Conservation (phyloP, 371 early-diverging fungal genomes). For the Paraphysoderma sedebokerense region DNA sequence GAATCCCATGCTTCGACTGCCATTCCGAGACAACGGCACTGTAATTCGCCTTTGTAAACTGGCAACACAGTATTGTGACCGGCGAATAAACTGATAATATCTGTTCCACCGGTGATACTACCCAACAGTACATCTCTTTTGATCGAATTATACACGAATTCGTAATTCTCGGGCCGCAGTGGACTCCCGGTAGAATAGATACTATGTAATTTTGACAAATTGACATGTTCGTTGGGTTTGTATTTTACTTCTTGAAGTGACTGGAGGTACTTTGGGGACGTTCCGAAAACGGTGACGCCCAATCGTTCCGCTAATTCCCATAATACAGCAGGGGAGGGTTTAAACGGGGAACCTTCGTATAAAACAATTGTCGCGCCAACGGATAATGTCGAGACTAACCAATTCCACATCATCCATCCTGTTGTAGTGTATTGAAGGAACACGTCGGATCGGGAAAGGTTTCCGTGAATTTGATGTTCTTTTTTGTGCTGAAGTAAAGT, state of each 20-base stretch:
- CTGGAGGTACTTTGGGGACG: constrained; percentile 90
- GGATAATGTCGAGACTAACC: constrained; percentile 68
- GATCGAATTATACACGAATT: constrained; percentile 71
- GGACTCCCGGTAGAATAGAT: constrained; percentile 92
- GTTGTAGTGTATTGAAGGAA: constrained; percentile 91
- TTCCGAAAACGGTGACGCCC: constrained; percentile 76
- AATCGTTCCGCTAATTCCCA: constrained; percentile 65
- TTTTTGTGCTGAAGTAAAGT: constrained; percentile 80
- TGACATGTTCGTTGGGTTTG: constrained; percentile 23
- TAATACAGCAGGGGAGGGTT: constrained; percentile 50
- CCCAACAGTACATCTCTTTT: constrained; percentile 67
- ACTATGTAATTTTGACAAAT: constrained; percentile 44
- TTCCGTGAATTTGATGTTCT: constrained; percentile 79
- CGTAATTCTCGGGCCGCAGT: constrained; percentile 73
- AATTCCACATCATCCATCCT: constrained; percentile 99
- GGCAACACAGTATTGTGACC: constrained; percentile 71
- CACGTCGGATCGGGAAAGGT: constrained; percentile 51
- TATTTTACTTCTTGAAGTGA: constrained; percentile 60
- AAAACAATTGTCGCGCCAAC: constrained; percentile 67
- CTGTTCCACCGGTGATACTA: constrained; percentile 93
- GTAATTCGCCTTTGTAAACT: constrained; percentile 89
- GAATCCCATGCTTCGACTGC: constrained; percentile 78
- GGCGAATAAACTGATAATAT: constrained; percentile 88
- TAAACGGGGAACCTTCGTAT: constrained; percentile 92
- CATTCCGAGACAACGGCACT: constrained; percentile 85